Conservation (phyloP, 768 basidiomycete genomes). For the Mycena vitilis region DNA sequence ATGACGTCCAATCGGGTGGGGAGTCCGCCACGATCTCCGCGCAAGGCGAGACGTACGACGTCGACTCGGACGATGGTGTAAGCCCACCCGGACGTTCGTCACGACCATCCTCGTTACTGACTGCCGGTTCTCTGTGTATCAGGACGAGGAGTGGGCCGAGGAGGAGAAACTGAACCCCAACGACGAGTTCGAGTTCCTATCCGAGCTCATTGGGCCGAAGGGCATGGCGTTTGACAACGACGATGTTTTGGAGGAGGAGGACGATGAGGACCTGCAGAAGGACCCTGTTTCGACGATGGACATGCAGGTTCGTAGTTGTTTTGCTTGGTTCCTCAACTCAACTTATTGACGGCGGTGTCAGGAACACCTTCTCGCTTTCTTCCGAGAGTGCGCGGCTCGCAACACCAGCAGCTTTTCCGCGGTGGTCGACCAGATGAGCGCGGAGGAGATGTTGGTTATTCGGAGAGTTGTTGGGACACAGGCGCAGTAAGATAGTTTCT, state of each 20-base stretch:
- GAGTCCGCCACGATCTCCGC: slow-evolving; percentile 76
- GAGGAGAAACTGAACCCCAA: slow-evolving; percentile 76
- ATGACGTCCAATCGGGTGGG: slow-evolving; percentile 84
- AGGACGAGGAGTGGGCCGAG: slow-evolving; percentile 96
- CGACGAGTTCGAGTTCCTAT: slow-evolving; percentile 87
- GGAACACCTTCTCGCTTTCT: slow-evolving; percentile 77
- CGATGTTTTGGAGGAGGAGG: slow-evolving; percentile 75
- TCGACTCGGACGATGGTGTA: slow-evolving; percentile 84
- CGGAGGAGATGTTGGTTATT: slow-evolving; percentile 80
- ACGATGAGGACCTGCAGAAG: slow-evolving; percentile 89
- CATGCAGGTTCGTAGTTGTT: slow-evolving; percentile 62
- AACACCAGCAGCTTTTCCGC: slow-evolving; percentile 73
- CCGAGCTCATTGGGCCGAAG: slow-evolving; percentile 82
- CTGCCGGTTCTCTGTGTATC: slow-evolving; percentile 19
- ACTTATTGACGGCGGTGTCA: slow-evolving; percentile 40
- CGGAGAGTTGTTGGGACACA: slow-evolving; percentile 54
- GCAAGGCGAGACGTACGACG: slow-evolving; percentile 61
- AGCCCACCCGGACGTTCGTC: slow-evolving; percentile 39
- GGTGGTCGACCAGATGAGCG: slow-evolving; percentile 72
- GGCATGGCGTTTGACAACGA: slow-evolving; percentile 83
- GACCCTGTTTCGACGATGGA: slow-evolving; percentile 92
- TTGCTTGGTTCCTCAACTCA: neutral
- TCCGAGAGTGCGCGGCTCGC: slow-evolving; percentile 72
- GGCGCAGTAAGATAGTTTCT: neutral
- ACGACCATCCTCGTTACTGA: slow-evolving; percentile 1